Percentiles rank a stretch among this genome's conserved stretches.
Conservation (phyloP, 768 basidiomycete species). For the Tylopilus sp. region DNA sequence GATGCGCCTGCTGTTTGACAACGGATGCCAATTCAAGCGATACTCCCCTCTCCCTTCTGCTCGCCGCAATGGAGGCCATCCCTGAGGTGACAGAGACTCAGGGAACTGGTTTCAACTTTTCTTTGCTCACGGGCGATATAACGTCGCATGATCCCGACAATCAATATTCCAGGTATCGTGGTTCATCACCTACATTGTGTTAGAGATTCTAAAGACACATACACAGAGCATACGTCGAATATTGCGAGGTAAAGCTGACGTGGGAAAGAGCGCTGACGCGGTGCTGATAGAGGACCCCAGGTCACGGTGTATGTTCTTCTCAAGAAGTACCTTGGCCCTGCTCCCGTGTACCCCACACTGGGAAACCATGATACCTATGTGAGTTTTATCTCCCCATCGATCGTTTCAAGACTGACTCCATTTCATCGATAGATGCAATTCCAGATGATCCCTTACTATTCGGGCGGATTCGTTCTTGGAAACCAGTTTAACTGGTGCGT, state of each 20-base stretch:
- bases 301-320: constrained; percentile 59
- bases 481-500: constrained; percentile 42
- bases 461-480: constrained; percentile 31
- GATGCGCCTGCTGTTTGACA: not conserved
- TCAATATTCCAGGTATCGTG: constrained; percentile 53
- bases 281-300: constrained; percentile 29
- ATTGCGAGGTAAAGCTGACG: constrained; percentile 46
- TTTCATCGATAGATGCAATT: constrained; percentile 10
- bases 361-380: constrained; percentile 79
- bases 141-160: constrained; percentile 70
- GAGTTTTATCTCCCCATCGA: not conserved
- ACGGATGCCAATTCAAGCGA: constrained; percentile 39
- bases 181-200: not conserved
- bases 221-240: constrained; percentile 52
- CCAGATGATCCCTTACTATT: constrained; percentile 39
- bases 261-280: not conserved
- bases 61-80: constrained; percentile 61
- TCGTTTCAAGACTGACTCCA: not conserved
- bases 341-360: constrained; percentile 63
- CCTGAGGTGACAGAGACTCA: constrained; percentile 61
- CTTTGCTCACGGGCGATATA: constrained; percentile 69
- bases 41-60: constrained; percentile 51
- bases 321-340: constrained; percentile 51
- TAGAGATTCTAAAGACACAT: not conserved
- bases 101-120: constrained; percentile 57